phyloP scores from a whole-genome alignment of 768 basidiomycete genomes.

The Suillus brevipes region DNA sequence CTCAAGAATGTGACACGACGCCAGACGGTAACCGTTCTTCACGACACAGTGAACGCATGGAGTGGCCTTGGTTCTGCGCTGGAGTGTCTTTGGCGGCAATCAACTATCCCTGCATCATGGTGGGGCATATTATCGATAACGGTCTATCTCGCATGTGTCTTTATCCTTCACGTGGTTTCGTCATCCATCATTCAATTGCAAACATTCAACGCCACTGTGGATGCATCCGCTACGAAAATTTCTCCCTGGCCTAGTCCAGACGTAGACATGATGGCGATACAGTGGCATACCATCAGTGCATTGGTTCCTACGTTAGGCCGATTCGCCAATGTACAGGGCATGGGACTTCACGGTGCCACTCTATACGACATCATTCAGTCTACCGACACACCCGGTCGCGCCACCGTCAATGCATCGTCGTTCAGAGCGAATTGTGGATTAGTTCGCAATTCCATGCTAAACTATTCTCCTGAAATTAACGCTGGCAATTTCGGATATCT shows the following conservation, averaged over 20 bases:
- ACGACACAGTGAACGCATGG: conserved; percentile 24
- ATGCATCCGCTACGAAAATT: neutral
- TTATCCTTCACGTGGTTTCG: conserved; percentile 21
- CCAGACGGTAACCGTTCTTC: conserved; percentile 19
- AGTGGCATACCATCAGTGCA: conserved; percentile 5
- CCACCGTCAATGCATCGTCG: conserved; percentile 17
- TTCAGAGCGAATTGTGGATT: conserved; percentile 13
- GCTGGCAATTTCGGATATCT: neutral
- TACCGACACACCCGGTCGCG: neutral
- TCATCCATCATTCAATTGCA: conserved; percentile 23
- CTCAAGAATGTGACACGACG: neutral
- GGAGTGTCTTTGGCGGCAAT: conserved; percentile 19
- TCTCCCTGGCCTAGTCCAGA: conserved; percentile 13
- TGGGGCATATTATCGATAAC: conserved; percentile 15
- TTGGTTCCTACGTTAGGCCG: conserved; percentile 3
- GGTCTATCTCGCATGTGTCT: conserved; percentile 20
- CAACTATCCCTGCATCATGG: conserved; percentile 12
- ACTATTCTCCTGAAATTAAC: neutral
- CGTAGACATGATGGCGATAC: neutral
- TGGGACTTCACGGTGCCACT: conserved; percentile 15
- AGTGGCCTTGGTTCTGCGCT: conserved; percentile 23
- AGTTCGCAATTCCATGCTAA: conserved; percentile 3
- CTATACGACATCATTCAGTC: conserved; percentile 15
- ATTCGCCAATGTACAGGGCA: conserved; percentile 1
- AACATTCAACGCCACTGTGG: conserved; percentile 12